These are phyloP conservation scores for Globisporangium perplexum DNA, from an alignment of 352 stramenopile genomes.

Conservation along the genomic window DNA sequence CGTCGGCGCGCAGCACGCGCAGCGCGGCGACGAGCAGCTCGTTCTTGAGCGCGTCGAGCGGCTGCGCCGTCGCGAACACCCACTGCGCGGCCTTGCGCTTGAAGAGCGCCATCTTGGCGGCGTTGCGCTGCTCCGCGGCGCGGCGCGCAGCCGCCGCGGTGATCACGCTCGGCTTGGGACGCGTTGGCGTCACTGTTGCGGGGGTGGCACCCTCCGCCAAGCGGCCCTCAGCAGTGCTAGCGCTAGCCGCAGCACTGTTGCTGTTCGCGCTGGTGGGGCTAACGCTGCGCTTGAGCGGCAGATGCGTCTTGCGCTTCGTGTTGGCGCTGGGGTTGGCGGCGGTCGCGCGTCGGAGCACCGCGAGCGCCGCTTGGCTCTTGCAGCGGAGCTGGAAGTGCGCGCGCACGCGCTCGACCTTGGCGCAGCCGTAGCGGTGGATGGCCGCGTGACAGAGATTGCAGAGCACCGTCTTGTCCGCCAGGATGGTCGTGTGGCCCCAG, in stretches of 20 bases:
- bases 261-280: slow-evolving; percentile 8
- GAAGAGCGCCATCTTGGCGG: slow-evolving; percentile 47
- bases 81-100: slow-evolving; percentile 62
- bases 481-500: slow-evolving; percentile 53
- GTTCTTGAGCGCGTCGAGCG: slow-evolving; percentile 41
- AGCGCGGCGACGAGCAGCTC: slow-evolving; percentile 38
- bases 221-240: neutral
- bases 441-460: slow-evolving; percentile 61
- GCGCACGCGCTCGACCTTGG: slow-evolving; percentile 69
- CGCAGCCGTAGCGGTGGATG: slow-evolving; percentile 61
- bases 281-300: neutral
- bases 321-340: neutral
- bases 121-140: slow-evolving; percentile 19
- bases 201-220: neutral
- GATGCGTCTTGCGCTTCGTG: slow-evolving; percentile 2
- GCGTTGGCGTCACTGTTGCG: neutral
- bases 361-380: slow-evolving; percentile 2
- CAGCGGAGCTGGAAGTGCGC: slow-evolving; percentile 66
- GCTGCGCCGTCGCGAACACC: slow-evolving; percentile 52
- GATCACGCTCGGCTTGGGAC: neutral
- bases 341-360: neutral
- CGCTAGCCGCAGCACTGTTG: too few species aligned
- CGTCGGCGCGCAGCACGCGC: slow-evolving; percentile 31
- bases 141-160: neutral
- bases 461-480: slow-evolving; percentile 50